These are phyloP conservation scores for Bimuria novae-zelandiae DNA, from an alignment of 2,329 filamentous ascomycete species.

Conservation along the genomic window DNA sequence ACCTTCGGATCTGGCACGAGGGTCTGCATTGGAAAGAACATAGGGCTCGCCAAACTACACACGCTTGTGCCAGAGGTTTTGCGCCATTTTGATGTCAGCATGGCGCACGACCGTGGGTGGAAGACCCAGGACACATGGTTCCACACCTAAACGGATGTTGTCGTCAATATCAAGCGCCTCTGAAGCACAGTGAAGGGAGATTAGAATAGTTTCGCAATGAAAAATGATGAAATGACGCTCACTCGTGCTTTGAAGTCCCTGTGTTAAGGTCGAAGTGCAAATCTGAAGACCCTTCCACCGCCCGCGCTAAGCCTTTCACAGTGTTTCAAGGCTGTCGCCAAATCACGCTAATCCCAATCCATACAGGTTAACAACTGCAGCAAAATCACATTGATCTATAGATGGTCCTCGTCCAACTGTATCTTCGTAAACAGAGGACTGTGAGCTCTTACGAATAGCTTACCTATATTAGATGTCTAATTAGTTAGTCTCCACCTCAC, in stretches of 20 bases:
- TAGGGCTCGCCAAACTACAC: constrained; percentile 21
- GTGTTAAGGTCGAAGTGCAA: too few species aligned
- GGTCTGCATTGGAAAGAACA: constrained; percentile 29
- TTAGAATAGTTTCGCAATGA: background rate
- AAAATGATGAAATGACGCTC: background rate
- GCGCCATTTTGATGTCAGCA: constrained; percentile 19
- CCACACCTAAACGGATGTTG: constrained; percentile 18
- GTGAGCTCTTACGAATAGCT: too few species aligned
- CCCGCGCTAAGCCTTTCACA: too few species aligned
- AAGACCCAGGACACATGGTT: constrained; percentile 22
- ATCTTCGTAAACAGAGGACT: too few species aligned
- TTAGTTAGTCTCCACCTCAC: too few species aligned
- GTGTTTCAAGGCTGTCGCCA: too few species aligned
- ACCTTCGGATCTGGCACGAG: constrained; percentile 25
- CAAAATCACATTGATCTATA: too few species aligned
- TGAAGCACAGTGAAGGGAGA: background rate
- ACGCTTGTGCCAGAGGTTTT: constrained; percentile 23
- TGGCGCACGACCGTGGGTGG: constrained; percentile 20
- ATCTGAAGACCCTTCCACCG: too few species aligned
- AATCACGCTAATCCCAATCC: too few species aligned
- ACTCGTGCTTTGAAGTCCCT: background rate
- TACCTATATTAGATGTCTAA: too few species aligned
- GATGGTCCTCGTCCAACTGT: too few species aligned
- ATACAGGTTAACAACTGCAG: too few species aligned
- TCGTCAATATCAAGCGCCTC: constrained; percentile 16